Percentiles rank a stretch among this genome's conserved stretches.
Evolutionary conservation across 2,329 filamentous ascomycete species (phyloP).

Genomic region (Colletotrichum aenigma): DNA sequence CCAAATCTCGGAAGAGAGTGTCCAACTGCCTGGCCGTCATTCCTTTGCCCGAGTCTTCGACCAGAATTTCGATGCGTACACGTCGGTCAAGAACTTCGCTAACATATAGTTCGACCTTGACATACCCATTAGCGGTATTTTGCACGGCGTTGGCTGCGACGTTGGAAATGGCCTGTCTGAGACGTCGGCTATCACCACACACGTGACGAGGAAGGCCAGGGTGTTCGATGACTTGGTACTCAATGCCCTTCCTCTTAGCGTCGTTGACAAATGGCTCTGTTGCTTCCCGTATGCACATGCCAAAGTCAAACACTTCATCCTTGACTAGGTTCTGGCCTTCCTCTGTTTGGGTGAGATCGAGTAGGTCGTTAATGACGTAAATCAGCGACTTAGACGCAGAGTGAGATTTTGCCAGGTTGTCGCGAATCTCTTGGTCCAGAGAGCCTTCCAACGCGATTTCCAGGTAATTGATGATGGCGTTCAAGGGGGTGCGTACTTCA

Average conservation of each 20-base stretch:
- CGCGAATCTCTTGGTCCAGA: conserved; percentile 81
- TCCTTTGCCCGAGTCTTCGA: conserved; percentile 77
- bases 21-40: conserved; percentile 69
- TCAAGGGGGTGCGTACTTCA: conserved; percentile 87
- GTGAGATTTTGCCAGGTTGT: conserved; percentile 83
- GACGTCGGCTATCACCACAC: conserved; percentile 77
- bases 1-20: conserved; percentile 61
- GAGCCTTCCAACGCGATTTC: conserved; percentile 87
- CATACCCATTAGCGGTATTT: conserved; percentile 70
- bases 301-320: conserved; percentile 79
- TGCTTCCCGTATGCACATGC: conserved; percentile 75
- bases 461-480: conserved; percentile 93
- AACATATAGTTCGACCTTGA: conserved; percentile 74
- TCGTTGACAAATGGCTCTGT: conserved; percentile 76
- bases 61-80: conserved; percentile 74
- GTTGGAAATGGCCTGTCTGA: conserved; percentile 85
- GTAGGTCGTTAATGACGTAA: conserved; percentile 90
- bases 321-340: conserved; percentile 80
- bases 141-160: conserved; percentile 85
- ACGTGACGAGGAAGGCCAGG: conserved; percentile 73
- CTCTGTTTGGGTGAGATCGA: conserved; percentile 88
- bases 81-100: conserved; percentile 55
- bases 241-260: conserved; percentile 75
- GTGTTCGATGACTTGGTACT: conserved; percentile 71
- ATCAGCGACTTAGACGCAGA: conserved; percentile 92